Evolutionary conservation across 2,329 filamentous ascomycete genomes (phyloP).

Genomic region (Canariomyces notabilis): DNA sequence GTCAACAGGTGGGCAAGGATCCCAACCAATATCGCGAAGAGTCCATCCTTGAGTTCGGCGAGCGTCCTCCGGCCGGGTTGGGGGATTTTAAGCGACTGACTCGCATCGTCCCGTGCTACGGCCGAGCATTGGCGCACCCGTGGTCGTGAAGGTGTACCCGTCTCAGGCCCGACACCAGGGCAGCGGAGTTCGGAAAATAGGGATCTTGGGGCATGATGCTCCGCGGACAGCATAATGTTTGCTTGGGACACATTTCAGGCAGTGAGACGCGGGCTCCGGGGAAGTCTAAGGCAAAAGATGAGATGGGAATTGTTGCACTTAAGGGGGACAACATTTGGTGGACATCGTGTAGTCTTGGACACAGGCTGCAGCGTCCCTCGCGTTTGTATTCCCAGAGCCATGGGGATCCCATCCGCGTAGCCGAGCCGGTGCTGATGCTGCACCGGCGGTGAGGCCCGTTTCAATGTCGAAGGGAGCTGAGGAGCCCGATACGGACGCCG

Average conservation of each 20-base stretch:
- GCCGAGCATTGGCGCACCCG: background rate
- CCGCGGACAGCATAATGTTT: conserved; percentile 17
- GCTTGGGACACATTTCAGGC: conserved; percentile 20
- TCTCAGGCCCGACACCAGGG: conserved; percentile 17
- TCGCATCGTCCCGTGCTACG: background rate
- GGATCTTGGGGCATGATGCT: background rate
- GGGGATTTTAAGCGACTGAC: background rate
- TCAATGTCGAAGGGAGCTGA: background rate
- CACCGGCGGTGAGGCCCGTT: conserved; percentile 6
- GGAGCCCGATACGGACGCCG: conserved; percentile 12
- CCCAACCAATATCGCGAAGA: conserved; percentile 35
- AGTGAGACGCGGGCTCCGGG: conserved; percentile 23
- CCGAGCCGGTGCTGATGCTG: background rate
- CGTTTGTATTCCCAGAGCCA: conserved; percentile 24
- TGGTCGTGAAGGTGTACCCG: conserved; percentile 9
- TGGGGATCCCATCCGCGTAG: conserved; percentile 14
- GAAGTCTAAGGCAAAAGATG: conserved; percentile 3
- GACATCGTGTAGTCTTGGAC: conserved; percentile 24
- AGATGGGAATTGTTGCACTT: conserved; percentile 22
- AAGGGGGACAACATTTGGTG: conserved; percentile 16
- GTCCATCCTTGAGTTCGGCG: conserved; percentile 23
- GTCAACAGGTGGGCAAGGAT: conserved; percentile 42
- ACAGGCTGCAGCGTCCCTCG: conserved; percentile 19
- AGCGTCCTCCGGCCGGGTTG: background rate
- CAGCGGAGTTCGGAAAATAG: conserved; percentile 13